A percentile compares a stretch with the other conserved stretches of the same genome.
Evolutionary conservation across 2,329 filamentous ascomycete species (phyloP).

Genomic region (Mollisiaceae sp.): DNA sequence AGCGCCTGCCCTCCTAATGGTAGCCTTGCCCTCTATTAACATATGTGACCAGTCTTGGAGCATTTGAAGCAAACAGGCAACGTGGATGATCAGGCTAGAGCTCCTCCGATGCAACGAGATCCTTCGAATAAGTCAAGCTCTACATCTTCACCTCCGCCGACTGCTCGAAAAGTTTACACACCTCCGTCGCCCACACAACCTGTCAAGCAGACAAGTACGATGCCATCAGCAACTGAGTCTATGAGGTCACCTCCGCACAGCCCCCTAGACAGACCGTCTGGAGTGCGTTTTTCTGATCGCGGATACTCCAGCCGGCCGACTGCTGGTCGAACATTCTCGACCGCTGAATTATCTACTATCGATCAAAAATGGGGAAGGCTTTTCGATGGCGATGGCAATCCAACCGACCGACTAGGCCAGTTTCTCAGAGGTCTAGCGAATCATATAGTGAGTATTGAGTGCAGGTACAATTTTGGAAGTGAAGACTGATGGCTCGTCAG

Average conservation of each 20-base stretch:
- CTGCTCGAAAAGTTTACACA: slow-evolving; percentile 52
- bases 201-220: slow-evolving; percentile 38
- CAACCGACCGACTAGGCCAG: slow-evolving; percentile 71
- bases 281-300: slow-evolving; percentile 38
- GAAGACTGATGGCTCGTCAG: slow-evolving; percentile 45
- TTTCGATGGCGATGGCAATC: slow-evolving; percentile 70
- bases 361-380: slow-evolving; percentile 79
- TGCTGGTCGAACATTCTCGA: slow-evolving; percentile 39
- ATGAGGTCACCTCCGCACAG: slow-evolving; percentile 34
- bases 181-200: slow-evolving; percentile 56
- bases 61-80: slow-evolving; percentile 43
- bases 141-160: slow-evolving; percentile 51
- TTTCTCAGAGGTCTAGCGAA: slow-evolving; percentile 75
- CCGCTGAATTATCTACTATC: slow-evolving; percentile 59
- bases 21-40: slow-evolving; percentile 31
- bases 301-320: slow-evolving; percentile 4
- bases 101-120: slow-evolving; percentile 45
- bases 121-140: slow-evolving; percentile 50
- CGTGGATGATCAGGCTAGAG: slow-evolving; percentile 38
- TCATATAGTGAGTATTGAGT: slow-evolving; percentile 63
- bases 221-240: slow-evolving; percentile 38
- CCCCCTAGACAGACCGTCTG: slow-evolving; percentile 21
- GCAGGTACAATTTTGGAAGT: too few relatives aligned
- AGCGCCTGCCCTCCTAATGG: slow-evolving; percentile 44
- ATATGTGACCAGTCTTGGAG: slow-evolving; percentile 37